These are phyloP conservation scores for Malassezia caprae DNA, from an alignment of 1,284 basidiomycete genomes.

Conservation along the genomic window DNA sequence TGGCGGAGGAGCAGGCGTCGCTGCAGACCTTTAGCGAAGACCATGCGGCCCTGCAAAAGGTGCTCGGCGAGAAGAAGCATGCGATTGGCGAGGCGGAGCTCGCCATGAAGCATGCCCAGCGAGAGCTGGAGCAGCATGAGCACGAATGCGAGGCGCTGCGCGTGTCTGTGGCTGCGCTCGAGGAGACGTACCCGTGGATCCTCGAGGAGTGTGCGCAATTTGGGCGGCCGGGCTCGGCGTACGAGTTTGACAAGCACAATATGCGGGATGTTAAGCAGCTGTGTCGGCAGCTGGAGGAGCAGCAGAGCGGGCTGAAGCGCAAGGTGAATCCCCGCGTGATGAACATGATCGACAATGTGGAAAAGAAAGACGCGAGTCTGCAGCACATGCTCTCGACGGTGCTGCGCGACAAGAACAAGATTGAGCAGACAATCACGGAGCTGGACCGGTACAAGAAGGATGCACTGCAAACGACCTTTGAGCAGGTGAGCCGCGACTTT, in stretches of 20 bases:
- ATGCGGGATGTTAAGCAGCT: constrained; percentile 59
- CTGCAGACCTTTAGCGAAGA: constrained; percentile 79
- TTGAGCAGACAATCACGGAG: constrained; percentile 84
- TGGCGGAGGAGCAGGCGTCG: constrained; percentile 72
- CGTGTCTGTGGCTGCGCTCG: constrained; percentile 53
- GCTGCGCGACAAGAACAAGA: constrained; percentile 86
- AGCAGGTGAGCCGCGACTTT: constrained; percentile 85
- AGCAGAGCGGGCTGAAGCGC: constrained; percentile 79
- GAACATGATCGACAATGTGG: constrained; percentile 93
- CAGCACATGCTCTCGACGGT: constrained; percentile 84
- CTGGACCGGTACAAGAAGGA: constrained; percentile 89
- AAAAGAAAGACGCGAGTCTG: constrained; percentile 79
- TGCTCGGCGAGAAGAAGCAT: constrained; percentile 71
- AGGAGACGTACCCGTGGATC: constrained; percentile 82
- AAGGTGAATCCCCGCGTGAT: constrained; percentile 92
- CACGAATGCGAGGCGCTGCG: constrained; percentile 50
- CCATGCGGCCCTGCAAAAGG: constrained; percentile 67
- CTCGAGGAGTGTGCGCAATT: constrained; percentile 76
- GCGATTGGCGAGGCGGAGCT: constrained; percentile 65
- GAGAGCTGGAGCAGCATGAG: constrained; percentile 53
- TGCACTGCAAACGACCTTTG: constrained; percentile 85
- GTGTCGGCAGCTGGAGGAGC: constrained; percentile 66
- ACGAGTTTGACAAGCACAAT: constrained; percentile 71
- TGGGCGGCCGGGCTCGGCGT: constrained; percentile 68
- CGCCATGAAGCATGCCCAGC: constrained; percentile 56